phyloP scores from a whole-genome alignment of 2,329 filamentous ascomycete species.

The Ophiostoma tasmaniense region DNA sequence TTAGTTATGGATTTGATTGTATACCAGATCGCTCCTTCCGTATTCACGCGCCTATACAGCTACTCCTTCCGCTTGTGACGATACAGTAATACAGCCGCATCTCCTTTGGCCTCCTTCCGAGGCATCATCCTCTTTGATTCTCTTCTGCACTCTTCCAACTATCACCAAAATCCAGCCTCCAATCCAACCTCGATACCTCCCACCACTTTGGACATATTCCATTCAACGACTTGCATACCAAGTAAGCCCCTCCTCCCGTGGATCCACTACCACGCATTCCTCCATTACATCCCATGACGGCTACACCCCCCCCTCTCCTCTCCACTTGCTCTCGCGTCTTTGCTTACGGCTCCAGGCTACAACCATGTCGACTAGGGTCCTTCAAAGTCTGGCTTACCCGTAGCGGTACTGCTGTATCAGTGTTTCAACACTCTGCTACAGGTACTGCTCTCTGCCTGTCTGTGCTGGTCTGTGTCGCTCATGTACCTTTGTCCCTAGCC shows the following conservation, averaged over 20 bases:
- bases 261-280: constrained; percentile 17
- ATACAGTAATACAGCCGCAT: background rate
- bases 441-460: constrained; percentile 2
- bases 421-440: background rate
- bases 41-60: background rate
- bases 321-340: constrained; percentile 4
- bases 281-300: background rate
- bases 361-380: background rate
- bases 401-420: background rate
- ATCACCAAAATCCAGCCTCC: background rate
- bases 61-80: background rate
- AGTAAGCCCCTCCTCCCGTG: constrained; percentile 11
- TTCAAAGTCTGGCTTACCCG: background rate
- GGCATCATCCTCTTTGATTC: background rate
- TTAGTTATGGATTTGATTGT: background rate
- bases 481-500: background rate
- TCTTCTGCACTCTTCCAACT: background rate
- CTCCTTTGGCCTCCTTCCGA: background rate
- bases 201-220: background rate
- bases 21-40: background rate
- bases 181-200: background rate
- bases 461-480: constrained; percentile 3
- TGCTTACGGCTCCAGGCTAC: background rate
- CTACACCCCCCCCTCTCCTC: constrained; percentile 7
- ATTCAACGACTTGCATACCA: constrained; percentile 3